Base-by-base conservation (phyloP, 495 filamentous ascomycete species). In the Elaphomyces granulatus region DNA sequence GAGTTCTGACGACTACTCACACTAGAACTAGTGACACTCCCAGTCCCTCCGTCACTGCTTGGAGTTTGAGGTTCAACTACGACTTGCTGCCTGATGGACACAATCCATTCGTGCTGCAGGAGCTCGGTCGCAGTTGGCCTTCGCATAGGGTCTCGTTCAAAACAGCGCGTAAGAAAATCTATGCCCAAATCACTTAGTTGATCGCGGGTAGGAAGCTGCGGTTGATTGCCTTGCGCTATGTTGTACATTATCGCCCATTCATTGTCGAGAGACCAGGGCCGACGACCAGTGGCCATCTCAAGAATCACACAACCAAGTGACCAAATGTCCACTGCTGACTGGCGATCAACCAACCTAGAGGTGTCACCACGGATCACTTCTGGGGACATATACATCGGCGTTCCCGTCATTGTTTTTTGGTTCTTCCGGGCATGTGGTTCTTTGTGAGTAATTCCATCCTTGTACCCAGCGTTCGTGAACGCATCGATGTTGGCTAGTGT, bases 171-270 rank as follows among this genome's bases (percentile, higher is more conserved):
- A 40, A 98, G 55, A 52, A 96, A 96, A 52, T 94, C 86, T 37
- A 95, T 80, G 3, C 90, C 90, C 42, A 74, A 46, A 1, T 78
- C 72, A 50, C 80, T 86, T 44, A 98, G 72, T 54, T 96, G 88
- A 36, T 96, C 90, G 2, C 67, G 58, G 2, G 68, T 63, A 10
- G 90, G 90, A 20, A 96, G 66, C 45, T 82, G 77, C 2, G 90
- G 90, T 40, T 83, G 78, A 46, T 95, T 93, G 39, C 90, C 90
- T 50, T 93, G 87, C 2, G 90, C 90, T 45, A 98, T 98, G 59
- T 96, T 95, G 74, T 94, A 98, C 90, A 98, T 98, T 63, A 98
- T 96, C 23, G 90, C 90, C 88, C 90, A 98, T 57, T 98, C 90
- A 56, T 98, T 98, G 63, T 98, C 90, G 4, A 96, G 72, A 45